Base-by-base conservation (phyloP, 331 rosid species). In the Telfairia occidentalis region DNA sequence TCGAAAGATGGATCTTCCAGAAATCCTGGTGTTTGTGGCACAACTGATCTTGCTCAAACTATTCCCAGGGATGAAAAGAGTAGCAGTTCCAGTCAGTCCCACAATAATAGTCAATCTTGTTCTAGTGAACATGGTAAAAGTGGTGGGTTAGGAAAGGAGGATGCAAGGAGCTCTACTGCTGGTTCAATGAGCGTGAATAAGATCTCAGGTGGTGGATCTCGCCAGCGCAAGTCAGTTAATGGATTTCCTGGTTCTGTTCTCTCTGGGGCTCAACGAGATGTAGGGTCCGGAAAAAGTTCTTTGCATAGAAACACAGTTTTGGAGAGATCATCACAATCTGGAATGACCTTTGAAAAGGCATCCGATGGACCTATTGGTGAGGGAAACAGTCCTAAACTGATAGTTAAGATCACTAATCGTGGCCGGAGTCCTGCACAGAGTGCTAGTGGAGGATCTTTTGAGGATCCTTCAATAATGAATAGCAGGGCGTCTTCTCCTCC, bases 1-100 rank as follows among this genome's bases (percentile, higher is more conserved):
- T 37, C 77, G 23, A 91, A 88, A 83, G 96, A 89, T 81, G 90
- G 85, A 28, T 65, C 83, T 35, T 55, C 78, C 58, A 78, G 81
- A 79, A 81, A 32, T 75, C 74, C 48, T 82, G 79, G 69, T 73
- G 87, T 82, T 55, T 84, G 81, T 53, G 74, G 81, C 12, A 63
- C 84, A 1, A 65, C 88, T 29, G 98, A 92, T 78, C 78, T 76
- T 50, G 91, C 97, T 10, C 74, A 76, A 78, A 74, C 89, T 8
- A 77, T 87, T 29, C 83, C 76, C 12, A 90, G 79, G 85, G 98
- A 92, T 78, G 98, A 90, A 77, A 87, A 77, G 77, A 92, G 96
- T 79, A 87, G 98, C 79, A 84, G 96, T 79, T 92, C 98, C 76
- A 90, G 98, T 83, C 97, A 89, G 75, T 90, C 98, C 66, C 95